Conservation (phyloP, 441 rosid genomes). For the Corymbia calophylla region DNA sequence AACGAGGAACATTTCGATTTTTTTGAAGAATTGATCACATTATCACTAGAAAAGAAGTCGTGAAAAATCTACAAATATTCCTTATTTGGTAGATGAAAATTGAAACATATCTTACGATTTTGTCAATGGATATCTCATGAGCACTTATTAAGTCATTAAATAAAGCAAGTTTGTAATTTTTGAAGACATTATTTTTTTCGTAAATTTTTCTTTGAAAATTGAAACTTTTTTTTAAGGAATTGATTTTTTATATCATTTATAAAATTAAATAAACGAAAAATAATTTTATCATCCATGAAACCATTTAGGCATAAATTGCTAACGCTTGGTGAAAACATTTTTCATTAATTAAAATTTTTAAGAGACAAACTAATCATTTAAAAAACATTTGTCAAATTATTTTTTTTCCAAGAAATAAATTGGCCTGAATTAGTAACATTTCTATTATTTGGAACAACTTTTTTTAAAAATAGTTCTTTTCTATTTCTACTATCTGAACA, state of each 20-base stretch:
- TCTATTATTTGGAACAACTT: no score
- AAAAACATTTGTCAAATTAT: fast-evolving
- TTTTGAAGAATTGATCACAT: not conserved
- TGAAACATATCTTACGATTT: no score
- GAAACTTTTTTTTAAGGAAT: fast-evolving
- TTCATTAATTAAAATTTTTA: no score
- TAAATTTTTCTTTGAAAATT: not conserved
- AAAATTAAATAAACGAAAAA: fast-evolving
- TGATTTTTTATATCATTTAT: fast-evolving
- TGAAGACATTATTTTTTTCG: not conserved
- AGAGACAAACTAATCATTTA: no score
- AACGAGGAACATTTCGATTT: not conserved
- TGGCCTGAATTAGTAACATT: no score
- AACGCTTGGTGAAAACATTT: no score
- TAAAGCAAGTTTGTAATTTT: not conserved
- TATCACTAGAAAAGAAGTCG: not conserved
- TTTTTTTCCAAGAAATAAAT: no score
- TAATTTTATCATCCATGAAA: no score
- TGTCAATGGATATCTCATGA: no score
- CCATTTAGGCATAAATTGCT: not conserved
- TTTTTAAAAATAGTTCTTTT: no score
- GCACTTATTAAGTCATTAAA: no score
- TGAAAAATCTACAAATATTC: not conserved
- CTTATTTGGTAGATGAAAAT: not conserved
- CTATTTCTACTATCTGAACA: no score